Base-by-base conservation (phyloP, 2,329 filamentous ascomycete genomes). In the Aureobasidium sp. region DNA sequence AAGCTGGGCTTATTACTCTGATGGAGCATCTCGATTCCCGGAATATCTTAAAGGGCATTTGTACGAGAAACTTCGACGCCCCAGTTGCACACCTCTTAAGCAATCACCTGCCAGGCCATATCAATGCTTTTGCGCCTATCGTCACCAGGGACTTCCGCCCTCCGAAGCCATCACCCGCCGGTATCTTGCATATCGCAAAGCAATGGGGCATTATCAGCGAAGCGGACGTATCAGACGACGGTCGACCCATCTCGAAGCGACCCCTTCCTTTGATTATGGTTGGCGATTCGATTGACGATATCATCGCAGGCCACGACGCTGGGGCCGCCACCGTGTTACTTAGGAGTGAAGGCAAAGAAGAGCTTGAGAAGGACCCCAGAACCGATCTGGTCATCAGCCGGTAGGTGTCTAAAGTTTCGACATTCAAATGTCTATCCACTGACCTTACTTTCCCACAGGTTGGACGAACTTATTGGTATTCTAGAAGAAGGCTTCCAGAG, bases 281-380 rank as follows among this genome's bases (percentile, higher is more conserved):
- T 0, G 80, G 79, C 11, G 81, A 83, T 62, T 91, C 87, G 17
- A 85, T 96, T 61, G 94, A 97, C 72, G 94, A 99, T 72, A 95
- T 97, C 85, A 89, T 87, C 8, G 91, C 93, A 0, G 93, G 94
- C 0, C 83, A 87, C 63, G 81, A 80, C 58, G 93, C 93, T 0
- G 93, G 93, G 0, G 90, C 92, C 1, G 89, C 91, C 37, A 97
- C 94, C 0, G 91, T 97, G n/a, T 71, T 97, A 71, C 78, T 99
- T 48, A 64, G 65, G 40, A 73, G 71, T 63, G 64, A 67, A 27
- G 72, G 72, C 0, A 74, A 73, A 60, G 72, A 73, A 65, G 72
- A 72, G 5, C 59, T 74, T 50, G 70, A 72, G 64, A 61, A 47
- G 35, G 70, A 73, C 65, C 62, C 64, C 58, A 67, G 70, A 60